Evolutionary conservation across 306 rosid species (phyloP).

Genomic region (Nissolia schottii): DNA sequence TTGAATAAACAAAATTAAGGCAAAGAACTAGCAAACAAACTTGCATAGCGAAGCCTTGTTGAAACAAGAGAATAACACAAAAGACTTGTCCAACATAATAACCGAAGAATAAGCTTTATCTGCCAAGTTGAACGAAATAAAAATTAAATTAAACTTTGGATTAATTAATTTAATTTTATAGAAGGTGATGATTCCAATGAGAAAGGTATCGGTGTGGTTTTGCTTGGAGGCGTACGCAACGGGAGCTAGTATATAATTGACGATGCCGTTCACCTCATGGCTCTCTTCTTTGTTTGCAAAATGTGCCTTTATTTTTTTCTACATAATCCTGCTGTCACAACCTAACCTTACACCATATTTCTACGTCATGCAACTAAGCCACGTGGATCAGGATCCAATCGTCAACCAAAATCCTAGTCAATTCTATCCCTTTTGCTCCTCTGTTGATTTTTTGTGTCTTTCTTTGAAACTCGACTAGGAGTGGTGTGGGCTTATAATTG

Average conservation of each 20-base stretch:
- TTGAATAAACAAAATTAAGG: conserved; percentile 11
- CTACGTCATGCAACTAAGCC: conserved; percentile 57
- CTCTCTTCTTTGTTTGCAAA: neutral
- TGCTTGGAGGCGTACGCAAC: conserved; percentile 28
- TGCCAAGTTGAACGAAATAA: neutral
- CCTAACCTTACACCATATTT: conserved; percentile 51
- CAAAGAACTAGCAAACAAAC: neutral
- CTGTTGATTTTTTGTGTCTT: conserved; percentile 32
- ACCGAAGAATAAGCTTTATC: neutral
- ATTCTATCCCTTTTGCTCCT: conserved; percentile 46
- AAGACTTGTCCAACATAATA: neutral
- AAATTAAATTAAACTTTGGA: neutral
- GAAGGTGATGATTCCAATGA: conserved; percentile 23
- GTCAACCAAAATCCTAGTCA: conserved; percentile 72
- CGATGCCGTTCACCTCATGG: conserved; percentile 41
- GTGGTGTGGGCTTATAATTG: neutral
- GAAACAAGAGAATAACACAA: conserved; percentile 4
- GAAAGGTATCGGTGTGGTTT: conserved; percentile 42
- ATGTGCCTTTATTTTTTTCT: conserved; percentile 26
- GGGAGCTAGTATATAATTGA: conserved; percentile 28
- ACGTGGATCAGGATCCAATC: conserved; percentile 60
- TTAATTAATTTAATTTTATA: neutral
- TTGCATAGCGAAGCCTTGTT: conserved; percentile 12
- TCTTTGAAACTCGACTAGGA: conserved; percentile 3
- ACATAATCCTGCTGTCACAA: conserved; percentile 49